Percentiles rank a stretch among this genome's conserved stretches.
These are phyloP conservation scores for Acanthamoeba lugdunensis DNA, from an alignment of 208 protist species.

Conservation along the genomic window DNA sequence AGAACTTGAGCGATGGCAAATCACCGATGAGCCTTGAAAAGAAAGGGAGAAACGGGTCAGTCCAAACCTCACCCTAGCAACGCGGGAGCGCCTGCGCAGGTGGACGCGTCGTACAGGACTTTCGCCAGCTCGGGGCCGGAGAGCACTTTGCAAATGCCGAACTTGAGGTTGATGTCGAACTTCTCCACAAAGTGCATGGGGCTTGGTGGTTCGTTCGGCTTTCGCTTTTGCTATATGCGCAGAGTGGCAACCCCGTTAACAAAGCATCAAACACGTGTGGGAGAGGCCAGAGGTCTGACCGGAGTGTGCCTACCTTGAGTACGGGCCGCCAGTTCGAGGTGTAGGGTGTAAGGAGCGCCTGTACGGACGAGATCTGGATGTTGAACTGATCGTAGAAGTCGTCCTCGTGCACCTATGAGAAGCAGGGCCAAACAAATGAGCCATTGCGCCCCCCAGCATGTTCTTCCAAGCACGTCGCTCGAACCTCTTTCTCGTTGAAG, in stretches of 20 bases:
- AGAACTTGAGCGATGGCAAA: constrained; percentile 65
- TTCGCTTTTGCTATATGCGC: neutral
- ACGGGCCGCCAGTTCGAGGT: constrained; percentile 57
- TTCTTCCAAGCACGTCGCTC: neutral
- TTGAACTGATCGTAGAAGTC: constrained; percentile 72
- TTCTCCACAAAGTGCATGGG: constrained; percentile 70
- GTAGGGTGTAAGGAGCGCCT: constrained; percentile 59
- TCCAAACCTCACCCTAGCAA: neutral
- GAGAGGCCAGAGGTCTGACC: neutral
- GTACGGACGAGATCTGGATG: constrained; percentile 62
- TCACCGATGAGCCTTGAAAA: constrained; percentile 41
- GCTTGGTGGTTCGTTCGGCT: constrained; percentile 13
- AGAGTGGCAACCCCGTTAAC: neutral
- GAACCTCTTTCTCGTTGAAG: constrained; percentile 48
- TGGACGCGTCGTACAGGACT: constrained; percentile 48
- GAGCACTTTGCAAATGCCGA: constrained; percentile 57
- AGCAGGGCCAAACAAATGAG: neutral
- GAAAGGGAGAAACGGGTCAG: neutral
- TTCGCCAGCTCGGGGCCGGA: constrained; percentile 36
- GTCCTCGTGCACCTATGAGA: constrained; percentile 37
- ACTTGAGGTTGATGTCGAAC: constrained; percentile 70
- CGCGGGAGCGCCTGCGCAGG: neutral
- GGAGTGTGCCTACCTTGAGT: constrained; percentile 7
- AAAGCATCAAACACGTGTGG: neutral
- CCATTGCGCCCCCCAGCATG: neutral